Percentiles rank a stretch among this genome's conserved stretches.
Conservation (phyloP, 73 alveolate species). For the Stentor coeruleus region DNA sequence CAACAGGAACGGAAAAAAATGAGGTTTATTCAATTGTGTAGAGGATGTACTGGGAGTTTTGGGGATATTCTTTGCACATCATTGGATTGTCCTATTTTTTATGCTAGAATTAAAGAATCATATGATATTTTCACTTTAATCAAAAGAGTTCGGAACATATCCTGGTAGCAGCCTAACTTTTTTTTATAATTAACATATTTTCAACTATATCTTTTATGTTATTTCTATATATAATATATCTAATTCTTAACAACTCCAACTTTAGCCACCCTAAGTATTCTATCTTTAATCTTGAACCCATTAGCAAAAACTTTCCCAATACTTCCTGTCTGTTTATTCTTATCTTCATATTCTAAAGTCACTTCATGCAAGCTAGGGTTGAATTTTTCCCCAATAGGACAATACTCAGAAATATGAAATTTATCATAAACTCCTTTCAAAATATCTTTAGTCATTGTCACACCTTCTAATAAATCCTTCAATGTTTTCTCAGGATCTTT, state of each 20-base stretch:
- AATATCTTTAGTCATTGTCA: constrained; percentile 60
- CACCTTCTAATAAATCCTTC: constrained; percentile 37
- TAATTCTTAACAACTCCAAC: constrained; percentile 74
- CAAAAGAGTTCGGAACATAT: background rate
- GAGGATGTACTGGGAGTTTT: constrained; percentile 18
- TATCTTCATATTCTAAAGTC: constrained; percentile 60
- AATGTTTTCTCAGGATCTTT: constrained; percentile 36
- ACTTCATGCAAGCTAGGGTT: constrained; percentile 86
- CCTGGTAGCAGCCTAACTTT: background rate
- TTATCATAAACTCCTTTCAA: constrained; percentile 56
- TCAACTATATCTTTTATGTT: too few relatives aligned
- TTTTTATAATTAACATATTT: too few relatives aligned
- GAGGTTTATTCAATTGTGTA: background rate
- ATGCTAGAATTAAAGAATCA: background rate
- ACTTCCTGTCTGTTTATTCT: constrained; percentile 54
- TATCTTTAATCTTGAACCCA: constrained; percentile 76
- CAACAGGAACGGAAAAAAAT: background rate
- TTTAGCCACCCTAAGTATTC: constrained; percentile 81
- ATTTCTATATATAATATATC: too few relatives aligned
- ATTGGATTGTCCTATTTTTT: constrained; percentile 3
- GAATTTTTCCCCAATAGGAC: constrained; percentile 72
- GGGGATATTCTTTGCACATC: background rate
- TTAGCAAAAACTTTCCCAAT: constrained; percentile 58
- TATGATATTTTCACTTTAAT: background rate
- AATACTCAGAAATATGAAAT: constrained; percentile 57